phyloP scores from a whole-genome alignment of 1,284 basidiomycete species.

The Papiliotrema laurentii region DNA sequence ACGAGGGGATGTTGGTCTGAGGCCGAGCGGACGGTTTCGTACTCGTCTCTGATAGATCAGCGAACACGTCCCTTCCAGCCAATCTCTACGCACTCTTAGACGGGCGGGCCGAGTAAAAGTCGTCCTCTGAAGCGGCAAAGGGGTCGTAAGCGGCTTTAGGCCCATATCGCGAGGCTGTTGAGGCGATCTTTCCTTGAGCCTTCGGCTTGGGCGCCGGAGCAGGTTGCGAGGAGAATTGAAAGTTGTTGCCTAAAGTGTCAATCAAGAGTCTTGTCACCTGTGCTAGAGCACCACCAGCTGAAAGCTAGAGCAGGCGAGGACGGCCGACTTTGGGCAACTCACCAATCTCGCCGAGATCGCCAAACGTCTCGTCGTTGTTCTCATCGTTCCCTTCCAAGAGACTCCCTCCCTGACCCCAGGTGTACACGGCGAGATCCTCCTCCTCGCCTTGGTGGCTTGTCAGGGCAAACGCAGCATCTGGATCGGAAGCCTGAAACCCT shows the following conservation, averaged over 20 bases:
- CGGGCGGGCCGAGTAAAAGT: conserved; percentile 42
- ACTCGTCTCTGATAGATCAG: conserved; percentile 4
- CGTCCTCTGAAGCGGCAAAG: conserved; percentile 47
- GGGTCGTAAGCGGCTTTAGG: conserved; percentile 39
- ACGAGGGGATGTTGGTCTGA: conserved; percentile 12
- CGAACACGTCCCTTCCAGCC: neutral
- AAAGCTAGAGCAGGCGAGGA: no score
- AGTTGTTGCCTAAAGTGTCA: conserved; percentile 69
- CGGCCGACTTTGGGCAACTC: no score
- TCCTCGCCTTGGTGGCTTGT: conserved; percentile 52
- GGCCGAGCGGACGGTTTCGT: conserved; percentile 13
- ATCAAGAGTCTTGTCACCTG: neutral
- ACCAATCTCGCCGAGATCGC: conserved; percentile 65
- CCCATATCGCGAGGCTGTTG: conserved; percentile 37
- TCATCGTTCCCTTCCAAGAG: conserved; percentile 86
- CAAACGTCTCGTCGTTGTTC: conserved; percentile 94
- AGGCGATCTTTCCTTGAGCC: conserved; percentile 30
- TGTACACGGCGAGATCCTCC: conserved; percentile 61
- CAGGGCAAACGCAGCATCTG: conserved; percentile 37
- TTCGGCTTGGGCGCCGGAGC: conserved; percentile 8
- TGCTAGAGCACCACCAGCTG: neutral
- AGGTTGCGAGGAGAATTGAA: conserved; percentile 64
- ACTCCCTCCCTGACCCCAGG: conserved; percentile 64
- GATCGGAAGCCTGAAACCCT: conserved; percentile 18
- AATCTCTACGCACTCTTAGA: conserved; percentile 26